Base-by-base conservation (phyloP, 331 rosid species). In the Quercus phellos region DNA sequence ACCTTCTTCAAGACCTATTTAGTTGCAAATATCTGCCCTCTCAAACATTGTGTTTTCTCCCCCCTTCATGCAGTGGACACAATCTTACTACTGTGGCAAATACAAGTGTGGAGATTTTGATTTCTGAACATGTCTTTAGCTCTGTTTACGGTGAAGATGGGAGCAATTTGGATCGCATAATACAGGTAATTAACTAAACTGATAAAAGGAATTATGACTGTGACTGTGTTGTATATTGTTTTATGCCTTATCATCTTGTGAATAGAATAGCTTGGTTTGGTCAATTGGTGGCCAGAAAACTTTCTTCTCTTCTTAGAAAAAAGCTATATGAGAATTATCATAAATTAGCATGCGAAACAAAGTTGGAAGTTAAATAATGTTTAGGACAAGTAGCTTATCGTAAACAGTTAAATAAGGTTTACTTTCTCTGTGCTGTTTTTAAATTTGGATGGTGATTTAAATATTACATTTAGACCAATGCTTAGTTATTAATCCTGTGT, bases 131-230 rank as follows among this genome's bases (percentile, higher is more conserved):
- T 43, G 91, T 74, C 84, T 85, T 90, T 72, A 75, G 86, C 68
- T 84, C 89, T 78, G 88, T 90, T 71, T 87, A 87, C 70, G 94
- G 94, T 26, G 87, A 90, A 78, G 89, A 84, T 74, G 94, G 94
- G 34, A 74, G 87, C 55, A 90, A 87, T 78, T 34, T 90, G 68
- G 87, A 90, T 18, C 86, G 64, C 72, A 84, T 87, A 59, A 87
- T 80, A 90, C 80, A 87, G 91, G 91, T 89, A 43, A 73, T 38
- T 76, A 72, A 55, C 73, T 50, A 55, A 29, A 74, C 50, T 51
- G 32, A 79, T 68, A 16, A 51, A 27, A 35, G 58, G 14, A 21
- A 70, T 78, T 77, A 55, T 17, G 42, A 32, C 42, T 60, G 29
- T 51, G 53, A 6, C 70, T 61, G 60, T 74, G 21, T 50, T 67